Evolutionary conservation across 441 rosid genomes (phyloP).

Genomic region (Jatropha multifida): DNA sequence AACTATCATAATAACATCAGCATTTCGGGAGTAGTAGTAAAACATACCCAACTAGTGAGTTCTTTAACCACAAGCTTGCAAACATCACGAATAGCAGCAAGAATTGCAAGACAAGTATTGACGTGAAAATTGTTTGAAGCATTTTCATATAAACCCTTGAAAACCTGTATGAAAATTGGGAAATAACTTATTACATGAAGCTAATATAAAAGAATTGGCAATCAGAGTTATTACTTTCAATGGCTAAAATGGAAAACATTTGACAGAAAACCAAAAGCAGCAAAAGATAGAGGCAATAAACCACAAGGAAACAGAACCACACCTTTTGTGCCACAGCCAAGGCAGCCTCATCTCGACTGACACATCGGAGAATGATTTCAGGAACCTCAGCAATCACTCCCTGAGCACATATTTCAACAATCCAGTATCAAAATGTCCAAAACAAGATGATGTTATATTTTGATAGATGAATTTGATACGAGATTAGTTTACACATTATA

Average conservation of each 20-base stretch:
- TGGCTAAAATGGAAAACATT: conserved; percentile 1
- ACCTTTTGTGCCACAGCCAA: conserved; percentile 97
- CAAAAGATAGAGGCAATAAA: not conserved
- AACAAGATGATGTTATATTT: too few relatives aligned
- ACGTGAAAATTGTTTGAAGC: conserved; percentile 74
- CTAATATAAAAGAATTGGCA: not conserved
- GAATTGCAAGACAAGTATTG: conserved; percentile 78
- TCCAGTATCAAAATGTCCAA: too few relatives aligned
- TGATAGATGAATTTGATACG: too few relatives aligned
- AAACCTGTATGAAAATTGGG: conserved; percentile 49
- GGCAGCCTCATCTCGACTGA: conserved; percentile 97
- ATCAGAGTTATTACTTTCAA: not conserved
- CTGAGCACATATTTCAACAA: conserved; percentile 35
- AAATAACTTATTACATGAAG: conserved; percentile 8
- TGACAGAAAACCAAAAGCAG: not conserved
- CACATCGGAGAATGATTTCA: conserved; percentile 92
- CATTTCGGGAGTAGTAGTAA: not conserved
- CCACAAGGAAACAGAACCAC: not conserved
- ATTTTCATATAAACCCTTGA: conserved; percentile 89
- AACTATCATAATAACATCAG: not conserved
- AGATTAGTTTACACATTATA: too few relatives aligned
- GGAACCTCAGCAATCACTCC: conserved; percentile 87
- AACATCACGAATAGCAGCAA: conserved; percentile 93
- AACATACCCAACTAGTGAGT: conserved; percentile 96
- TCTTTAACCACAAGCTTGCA: conserved; percentile 94